Conservation (phyloP, 2,329 filamentous ascomycete species). For the Amauroascus verrucosus region DNA sequence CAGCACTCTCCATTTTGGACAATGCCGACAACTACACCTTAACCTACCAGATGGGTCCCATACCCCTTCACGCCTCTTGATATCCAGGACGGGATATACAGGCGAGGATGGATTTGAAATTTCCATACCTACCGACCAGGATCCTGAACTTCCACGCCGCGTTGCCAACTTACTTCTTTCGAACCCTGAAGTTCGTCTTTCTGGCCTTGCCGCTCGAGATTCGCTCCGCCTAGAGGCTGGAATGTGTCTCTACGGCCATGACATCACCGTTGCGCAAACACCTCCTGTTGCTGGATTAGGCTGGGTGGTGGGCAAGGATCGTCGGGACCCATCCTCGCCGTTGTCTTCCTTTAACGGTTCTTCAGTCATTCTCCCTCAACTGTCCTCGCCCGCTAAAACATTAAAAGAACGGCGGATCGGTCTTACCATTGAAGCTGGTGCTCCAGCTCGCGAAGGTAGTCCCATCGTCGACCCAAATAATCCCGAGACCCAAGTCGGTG, state of each 20-base stretch:
- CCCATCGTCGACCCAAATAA: conserved; percentile 54
- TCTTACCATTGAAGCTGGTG: conserved; percentile 64
- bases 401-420: conserved; percentile 68
- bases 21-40: conserved; percentile 56
- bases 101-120: conserved; percentile 98
- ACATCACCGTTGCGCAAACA: conserved; percentile 70
- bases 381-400: conserved; percentile 47
- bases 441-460: conserved; percentile 81
- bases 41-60: conserved; percentile 47
- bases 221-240: conserved; percentile 89
- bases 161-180: conserved; percentile 61
- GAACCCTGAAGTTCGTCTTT: conserved; percentile 59
- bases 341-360: conserved; percentile 74
- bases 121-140: conserved; percentile 61
- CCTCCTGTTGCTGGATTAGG: conserved; percentile 55
- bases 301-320: conserved; percentile 79
- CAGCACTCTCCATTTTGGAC: conserved; percentile 69
- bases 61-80: conserved; percentile 49
- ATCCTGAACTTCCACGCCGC: conserved; percentile 34
- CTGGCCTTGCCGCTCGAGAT: conserved; percentile 83
- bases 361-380: conserved; percentile 63
- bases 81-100: conserved; percentile 88
- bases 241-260: conserved; percentile 99
- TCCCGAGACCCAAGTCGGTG: conserved; percentile 56
- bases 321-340: conserved; percentile 44